phyloP scores from a whole-genome alignment of 2,329 filamentous ascomycete species.

The Aspergillaceae sp. region DNA sequence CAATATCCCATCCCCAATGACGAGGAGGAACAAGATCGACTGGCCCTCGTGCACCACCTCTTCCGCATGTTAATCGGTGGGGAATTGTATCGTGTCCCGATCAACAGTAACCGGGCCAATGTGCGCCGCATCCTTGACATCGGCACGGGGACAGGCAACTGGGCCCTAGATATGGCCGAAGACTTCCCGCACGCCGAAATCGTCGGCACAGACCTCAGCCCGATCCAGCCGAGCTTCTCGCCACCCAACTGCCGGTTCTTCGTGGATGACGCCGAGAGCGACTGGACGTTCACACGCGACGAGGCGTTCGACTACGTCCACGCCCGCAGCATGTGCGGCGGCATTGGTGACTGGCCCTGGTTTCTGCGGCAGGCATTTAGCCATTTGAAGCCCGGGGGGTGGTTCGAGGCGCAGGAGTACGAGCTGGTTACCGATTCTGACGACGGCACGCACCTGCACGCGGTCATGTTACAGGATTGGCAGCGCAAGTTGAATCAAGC shows the following conservation, averaged over 20 bases:
- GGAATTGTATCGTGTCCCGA: conserved; percentile 31
- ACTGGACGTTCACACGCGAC: conserved; percentile 32
- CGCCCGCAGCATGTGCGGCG: conserved; percentile 27
- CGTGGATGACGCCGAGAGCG: conserved; percentile 36
- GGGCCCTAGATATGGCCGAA: conserved; percentile 39
- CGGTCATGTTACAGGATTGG: conserved; percentile 20
- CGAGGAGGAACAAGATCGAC: conserved; percentile 37
- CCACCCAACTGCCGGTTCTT: conserved; percentile 45
- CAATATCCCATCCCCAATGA: conserved; percentile 38
- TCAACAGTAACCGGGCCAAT: conserved; percentile 7
- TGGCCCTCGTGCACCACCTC: conserved; percentile 33
- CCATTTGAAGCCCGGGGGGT: conserved; percentile 28
- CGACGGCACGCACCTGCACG: conserved; percentile 22
- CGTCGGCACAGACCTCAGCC: conserved; percentile 28
- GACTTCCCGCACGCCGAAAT: conserved; percentile 27
- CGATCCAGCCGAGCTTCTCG: conserved; percentile 32
- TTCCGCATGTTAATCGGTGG: conserved; percentile 29
- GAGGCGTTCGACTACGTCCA: conserved; percentile 35
- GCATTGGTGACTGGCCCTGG: conserved; percentile 27
- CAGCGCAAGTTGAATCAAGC: conserved; percentile 20
- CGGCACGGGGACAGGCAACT: conserved; percentile 26
- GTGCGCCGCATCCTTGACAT: conserved; percentile 22
- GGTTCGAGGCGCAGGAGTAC: conserved; percentile 30
- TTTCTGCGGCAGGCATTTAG: conserved; percentile 23
- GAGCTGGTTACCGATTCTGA: conserved; percentile 21